A percentile compares a stretch with the other conserved stretches of the same genome.
Evolutionary conservation across 345 rosid genomes (phyloP).

Genomic region (Limnanthes douglasii): DNA sequence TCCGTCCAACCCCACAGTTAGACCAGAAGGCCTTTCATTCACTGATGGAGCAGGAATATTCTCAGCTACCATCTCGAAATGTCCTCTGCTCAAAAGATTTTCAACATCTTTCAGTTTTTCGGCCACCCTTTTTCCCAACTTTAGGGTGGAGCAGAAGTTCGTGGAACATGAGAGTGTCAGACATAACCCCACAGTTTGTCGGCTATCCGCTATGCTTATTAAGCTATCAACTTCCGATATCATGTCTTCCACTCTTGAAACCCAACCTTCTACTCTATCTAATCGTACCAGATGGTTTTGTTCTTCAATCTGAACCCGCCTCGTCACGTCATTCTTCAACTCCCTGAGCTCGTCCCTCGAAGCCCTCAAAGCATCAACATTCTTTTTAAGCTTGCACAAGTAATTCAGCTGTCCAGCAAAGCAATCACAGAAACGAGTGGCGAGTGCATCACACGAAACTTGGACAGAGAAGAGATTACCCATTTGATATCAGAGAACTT

Average conservation of each 20-base stretch:
- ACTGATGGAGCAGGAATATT: background rate
- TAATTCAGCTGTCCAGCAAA: background rate
- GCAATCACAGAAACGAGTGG: no score
- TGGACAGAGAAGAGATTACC: no score
- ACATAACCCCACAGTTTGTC: background rate
- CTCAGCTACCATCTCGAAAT: background rate
- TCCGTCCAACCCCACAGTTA: background rate
- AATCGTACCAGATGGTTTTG: background rate
- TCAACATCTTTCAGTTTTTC: background rate
- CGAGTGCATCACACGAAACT: no score
- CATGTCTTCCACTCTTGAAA: slow-evolving; percentile 1
- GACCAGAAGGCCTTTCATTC: background rate
- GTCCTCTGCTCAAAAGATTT: background rate
- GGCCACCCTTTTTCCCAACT: background rate
- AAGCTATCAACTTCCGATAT: background rate
- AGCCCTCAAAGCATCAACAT: background rate
- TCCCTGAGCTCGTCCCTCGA: background rate
- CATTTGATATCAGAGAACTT: no score
- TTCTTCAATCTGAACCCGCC: slow-evolving; percentile 3
- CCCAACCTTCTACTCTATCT: slow-evolving; percentile 2
- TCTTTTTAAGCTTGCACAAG: background rate
- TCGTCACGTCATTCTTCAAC: background rate
- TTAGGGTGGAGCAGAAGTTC: background rate
- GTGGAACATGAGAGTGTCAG: background rate
- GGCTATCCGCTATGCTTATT: background rate